A percentile compares a stretch with the other conserved stretches of the same genome.
Evolutionary conservation across 202 grass and related monocot species (phyloP).

Genomic region (Brachypodium distachyon): DNA sequence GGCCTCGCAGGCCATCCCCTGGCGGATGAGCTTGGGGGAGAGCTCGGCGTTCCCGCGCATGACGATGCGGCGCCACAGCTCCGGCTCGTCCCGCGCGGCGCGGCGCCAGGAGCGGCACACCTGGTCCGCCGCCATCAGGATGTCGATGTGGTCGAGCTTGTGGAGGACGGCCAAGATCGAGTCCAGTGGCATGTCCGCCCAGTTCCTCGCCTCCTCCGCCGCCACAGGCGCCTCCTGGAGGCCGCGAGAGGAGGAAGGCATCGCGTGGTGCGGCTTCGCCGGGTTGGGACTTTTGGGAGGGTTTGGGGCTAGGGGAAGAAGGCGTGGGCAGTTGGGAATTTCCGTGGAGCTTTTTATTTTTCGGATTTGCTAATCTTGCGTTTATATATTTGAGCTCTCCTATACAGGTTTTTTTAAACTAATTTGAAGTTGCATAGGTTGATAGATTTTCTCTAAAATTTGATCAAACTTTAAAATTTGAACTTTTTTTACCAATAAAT

Average conservation of each 20-base stretch:
- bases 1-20: background rate
- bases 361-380: too few species aligned
- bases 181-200: constrained; percentile 16
- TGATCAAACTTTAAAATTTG: too few species aligned
- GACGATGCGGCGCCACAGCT: constrained; percentile 23
- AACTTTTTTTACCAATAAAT: too few species aligned
- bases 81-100: constrained; percentile 12
- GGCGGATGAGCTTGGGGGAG: background rate
- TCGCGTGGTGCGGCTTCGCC: background rate
- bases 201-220: background rate
- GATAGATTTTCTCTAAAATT: too few species aligned
- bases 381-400: too few species aligned
- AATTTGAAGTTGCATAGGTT: too few species aligned
- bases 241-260: background rate
- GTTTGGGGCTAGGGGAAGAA: too few species aligned
- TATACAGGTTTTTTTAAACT: too few species aligned
- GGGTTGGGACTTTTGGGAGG: background rate
- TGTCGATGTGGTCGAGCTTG: constrained; percentile 2
- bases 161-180: background rate
- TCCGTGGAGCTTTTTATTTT: too few species aligned
- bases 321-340: too few species aligned
- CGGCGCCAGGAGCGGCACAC: constrained; percentile 23
- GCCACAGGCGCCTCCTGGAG: background rate
- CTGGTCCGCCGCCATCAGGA: background rate
- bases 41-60: background rate